These are phyloP conservation scores for Penicillium taxi DNA, from an alignment of 495 filamentous ascomycete genomes.

Conservation along the genomic window DNA sequence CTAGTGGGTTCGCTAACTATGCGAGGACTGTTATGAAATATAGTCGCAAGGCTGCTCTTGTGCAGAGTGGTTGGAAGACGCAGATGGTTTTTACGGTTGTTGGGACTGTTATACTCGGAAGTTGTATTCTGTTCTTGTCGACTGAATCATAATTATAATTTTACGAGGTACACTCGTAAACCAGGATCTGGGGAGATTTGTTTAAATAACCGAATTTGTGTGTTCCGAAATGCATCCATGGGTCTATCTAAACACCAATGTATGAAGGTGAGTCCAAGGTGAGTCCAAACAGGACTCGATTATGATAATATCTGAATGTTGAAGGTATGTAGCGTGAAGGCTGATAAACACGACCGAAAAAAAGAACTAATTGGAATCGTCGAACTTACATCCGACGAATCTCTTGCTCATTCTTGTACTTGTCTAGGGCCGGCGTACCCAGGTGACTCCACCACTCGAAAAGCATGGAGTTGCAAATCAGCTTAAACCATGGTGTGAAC, in stretches of 20 bases:
- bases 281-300: too few species aligned
- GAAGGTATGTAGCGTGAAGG: too few species aligned
- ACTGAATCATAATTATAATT: conserved; percentile 36
- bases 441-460: conserved; percentile 98
- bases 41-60: conserved; percentile 65
- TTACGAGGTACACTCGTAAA: too few species aligned
- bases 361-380: too few species aligned
- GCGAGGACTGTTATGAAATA: conserved; percentile 82
- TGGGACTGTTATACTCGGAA: conserved; percentile 69
- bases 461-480: conserved; percentile 95
- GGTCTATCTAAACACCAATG: too few species aligned
- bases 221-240: too few species aligned
- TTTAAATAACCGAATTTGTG: too few species aligned
- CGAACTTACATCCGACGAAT: conserved; percentile 74
- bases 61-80: conserved; percentile 92
- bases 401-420: conserved; percentile 75
- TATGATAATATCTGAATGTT: too few species aligned
- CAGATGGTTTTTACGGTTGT: conserved; percentile 70
- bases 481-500: conserved; percentile 99
- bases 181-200: too few species aligned
- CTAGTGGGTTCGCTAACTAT: conserved; percentile 77
- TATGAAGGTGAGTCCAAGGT: too few species aligned
- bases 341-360: too few species aligned
- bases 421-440: conserved; percentile 63
- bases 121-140: conserved; percentile 62